Percentiles rank a stretch among this genome's conserved stretches.
Evolutionary conservation across 495 filamentous ascomycete genomes (phyloP).

Genomic region (Sporormia fimetaria): DNA sequence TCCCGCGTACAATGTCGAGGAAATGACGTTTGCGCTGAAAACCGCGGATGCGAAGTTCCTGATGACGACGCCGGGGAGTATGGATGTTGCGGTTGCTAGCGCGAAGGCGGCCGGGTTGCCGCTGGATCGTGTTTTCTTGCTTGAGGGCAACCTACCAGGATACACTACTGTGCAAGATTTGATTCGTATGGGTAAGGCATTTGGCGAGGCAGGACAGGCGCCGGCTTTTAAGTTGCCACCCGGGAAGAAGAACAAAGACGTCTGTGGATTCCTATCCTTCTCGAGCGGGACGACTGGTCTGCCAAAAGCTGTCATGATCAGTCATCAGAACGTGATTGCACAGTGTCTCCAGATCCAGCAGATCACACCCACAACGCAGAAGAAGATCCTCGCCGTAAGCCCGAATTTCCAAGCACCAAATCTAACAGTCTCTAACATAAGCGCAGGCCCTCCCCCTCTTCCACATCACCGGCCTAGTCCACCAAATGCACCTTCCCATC

Average conservation of each 20-base stretch:
- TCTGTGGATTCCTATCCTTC: conserved; percentile 40
- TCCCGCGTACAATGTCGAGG: conserved; percentile 50
- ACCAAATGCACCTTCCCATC: conserved; percentile 46
- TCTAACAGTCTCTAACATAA: conserved; percentile 35
- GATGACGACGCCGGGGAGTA: conserved; percentile 41
- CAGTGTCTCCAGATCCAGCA: conserved; percentile 46
- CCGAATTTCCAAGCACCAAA: conserved; percentile 42
- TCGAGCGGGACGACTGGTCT: conserved; percentile 42
- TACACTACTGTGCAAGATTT: conserved; percentile 42
- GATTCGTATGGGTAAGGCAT: conserved; percentile 35
- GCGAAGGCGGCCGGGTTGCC: conserved; percentile 44
- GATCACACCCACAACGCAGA: conserved; percentile 38
- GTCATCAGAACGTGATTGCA: conserved; percentile 52
- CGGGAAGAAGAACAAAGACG: conserved; percentile 42
- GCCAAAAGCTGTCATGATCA: conserved; percentile 49
- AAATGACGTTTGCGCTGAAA: conserved; percentile 50
- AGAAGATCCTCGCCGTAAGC: conserved; percentile 42
- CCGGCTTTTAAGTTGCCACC: conserved; percentile 35
- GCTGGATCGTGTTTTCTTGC: conserved; percentile 40
- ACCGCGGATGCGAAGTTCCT: conserved; percentile 44
- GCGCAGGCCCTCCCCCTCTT: conserved; percentile 46
- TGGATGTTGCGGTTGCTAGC: conserved; percentile 41
- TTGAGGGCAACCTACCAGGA: conserved; percentile 42
- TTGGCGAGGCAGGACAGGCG: conserved; percentile 32
- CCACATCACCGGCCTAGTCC: conserved; percentile 48